Base-by-base conservation (phyloP, 1,284 basidiomycete genomes). In the Stygiomarasmius scandens region DNA sequence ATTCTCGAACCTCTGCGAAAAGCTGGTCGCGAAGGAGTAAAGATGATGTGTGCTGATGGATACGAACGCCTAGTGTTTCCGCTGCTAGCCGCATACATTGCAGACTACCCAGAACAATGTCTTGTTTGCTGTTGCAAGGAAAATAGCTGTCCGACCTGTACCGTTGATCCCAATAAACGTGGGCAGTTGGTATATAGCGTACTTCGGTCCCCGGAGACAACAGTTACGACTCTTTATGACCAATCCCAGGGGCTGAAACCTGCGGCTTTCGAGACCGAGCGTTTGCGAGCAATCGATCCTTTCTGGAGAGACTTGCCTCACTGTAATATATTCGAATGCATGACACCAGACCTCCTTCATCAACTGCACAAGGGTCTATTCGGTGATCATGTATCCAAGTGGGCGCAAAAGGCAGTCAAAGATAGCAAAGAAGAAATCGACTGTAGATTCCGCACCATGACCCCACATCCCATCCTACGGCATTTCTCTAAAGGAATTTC, bases 71-170 rank as follows among this genome's bases (percentile, higher is more conserved):
- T 63, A 71, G n/a, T 60, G 57, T 55, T 61, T 52, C 41, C 46
- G 10, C 3, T 55, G 12, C 32, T 55, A 14, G 53, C 46, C 9
- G 53, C 46, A 36, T 72, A 71, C 47, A 64, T 71, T 12, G 69
- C 67, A 1, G 71, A 73, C 54, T 71, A 71, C 49, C 74, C 72
- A 0, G 72, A 75, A 51, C 73, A 74, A 44, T 64, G 63, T 34
- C 56, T 68, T 20, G 61, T 68, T 16, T 51, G 54, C 4, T 65
- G 66, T 46, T 48, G 50, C 12, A 62, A 64, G 45, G 54, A 61
- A 19, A 60, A 61, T 5, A 60, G 52, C 4, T 67, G 66, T 32
- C 66, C 61, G 2, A 52, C 53, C 27, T 64, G 65, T 52, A 53
- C 45, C 1, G 44, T 59, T 47, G 9, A 54, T 43, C 44, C 46